Evolutionary conservation across 495 filamentous ascomycete genomes (phyloP), one percentile per base, ranked within the genome.

Genomic region (Xylaria curta): DNA sequence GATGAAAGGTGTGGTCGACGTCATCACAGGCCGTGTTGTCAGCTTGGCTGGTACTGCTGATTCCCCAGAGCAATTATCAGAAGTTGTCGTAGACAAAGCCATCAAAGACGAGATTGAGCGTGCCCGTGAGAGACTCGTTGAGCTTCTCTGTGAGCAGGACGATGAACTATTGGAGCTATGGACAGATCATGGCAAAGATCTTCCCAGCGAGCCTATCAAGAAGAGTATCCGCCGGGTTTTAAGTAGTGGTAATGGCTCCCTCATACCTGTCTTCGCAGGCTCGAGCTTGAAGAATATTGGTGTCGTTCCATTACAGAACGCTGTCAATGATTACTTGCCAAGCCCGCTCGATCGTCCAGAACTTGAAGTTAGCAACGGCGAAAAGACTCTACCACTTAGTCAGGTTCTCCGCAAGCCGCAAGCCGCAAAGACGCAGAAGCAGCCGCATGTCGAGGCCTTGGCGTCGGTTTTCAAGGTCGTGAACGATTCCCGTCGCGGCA

Each of bases 401-500:
- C 77, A 87, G 8, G 78, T 93, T 42, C 83, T 89, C 15, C 76
- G n/a, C n/a, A n/a, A 83, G 56, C 46, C 69, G 59, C 90, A 49
- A 81, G 79, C 8, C 85, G 85, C 47, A 82, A 89, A 74, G 74
- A 79, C 89, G 63, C 67, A 82, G 54, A 74, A 83, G 46, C 80
- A 86, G 63, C 75, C 80, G 2, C 80, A 88, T 28, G 81, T 97
- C 19, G 87, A 91, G 67, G 89, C 90, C 53, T 92, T 95, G 72
- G 94, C 92, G 3, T 84, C 97, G 42, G 97, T 97, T 17, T 99
- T 99, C 87, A 99, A 99, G 80, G 97, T 98, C 13, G 93, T 97
- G 73, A 91, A 96, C 73, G 95, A 98, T 74, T 82, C 92, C 15
- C 89, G 90, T 60, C 90, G 93, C 15, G 97, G 97, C 12, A 91